Percentiles rank a stretch among this genome's conserved stretches.
phyloP scores from a whole-genome alignment of 106 monocot species.

The Iris macrosiphon region DNA sequence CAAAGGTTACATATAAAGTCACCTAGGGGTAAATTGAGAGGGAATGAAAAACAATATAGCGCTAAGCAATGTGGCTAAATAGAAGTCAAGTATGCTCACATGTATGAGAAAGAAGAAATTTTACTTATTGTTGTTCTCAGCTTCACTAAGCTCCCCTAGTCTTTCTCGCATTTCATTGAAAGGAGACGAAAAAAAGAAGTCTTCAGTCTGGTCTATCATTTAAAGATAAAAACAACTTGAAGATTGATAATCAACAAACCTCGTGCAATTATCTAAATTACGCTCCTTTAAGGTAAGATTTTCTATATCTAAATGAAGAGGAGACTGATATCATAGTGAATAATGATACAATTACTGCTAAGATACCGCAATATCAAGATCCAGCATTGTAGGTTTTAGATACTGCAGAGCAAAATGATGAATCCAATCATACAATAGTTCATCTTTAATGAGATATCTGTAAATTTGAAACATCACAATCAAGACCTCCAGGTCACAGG shows the following conservation, averaged over 20 bases:
- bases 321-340: not conserved
- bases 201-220: too few relatives aligned
- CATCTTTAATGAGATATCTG: conserved; percentile 33
- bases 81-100: not conserved
- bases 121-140: conserved; percentile 75
- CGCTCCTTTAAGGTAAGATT: conserved; percentile 56
- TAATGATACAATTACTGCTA: too few relatives aligned
- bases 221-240: too few relatives aligned
- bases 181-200: too few relatives aligned
- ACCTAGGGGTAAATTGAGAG: conserved; percentile 33
- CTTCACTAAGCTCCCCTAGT: conserved; percentile 55
- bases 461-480: conserved; percentile 45
- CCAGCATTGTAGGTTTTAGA: too few relatives aligned
- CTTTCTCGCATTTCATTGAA: conserved; percentile 65
- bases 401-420: not conserved
- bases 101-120: not conserved
- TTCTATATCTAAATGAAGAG: conserved; percentile 49
- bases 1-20: conserved; percentile 93
- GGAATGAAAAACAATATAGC: not conserved
- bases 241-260: conserved; percentile 29
- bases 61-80: not conserved
- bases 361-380: too few relatives aligned
- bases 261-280: conserved; percentile 59
- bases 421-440: not conserved
- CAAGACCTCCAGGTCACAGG: conserved; percentile 34